phyloP scores from a whole-genome alignment of 2,329 filamentous ascomycete genomes.

The Rachicladosporium sp. region DNA sequence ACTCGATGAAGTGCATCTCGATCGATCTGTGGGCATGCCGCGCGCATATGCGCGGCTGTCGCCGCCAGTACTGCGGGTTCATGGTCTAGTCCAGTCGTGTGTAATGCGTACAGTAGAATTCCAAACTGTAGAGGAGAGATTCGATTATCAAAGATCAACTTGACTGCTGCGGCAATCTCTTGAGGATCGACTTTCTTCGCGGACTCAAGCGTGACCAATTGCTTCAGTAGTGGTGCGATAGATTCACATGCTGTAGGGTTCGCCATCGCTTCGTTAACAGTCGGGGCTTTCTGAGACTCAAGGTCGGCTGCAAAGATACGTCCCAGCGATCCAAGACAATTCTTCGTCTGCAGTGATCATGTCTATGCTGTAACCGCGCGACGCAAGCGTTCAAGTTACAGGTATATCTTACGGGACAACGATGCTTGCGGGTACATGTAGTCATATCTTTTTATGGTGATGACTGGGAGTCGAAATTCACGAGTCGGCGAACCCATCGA shows the following conservation, averaged over 20 bases:
- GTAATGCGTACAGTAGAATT: constrained; percentile 76
- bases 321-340: no score
- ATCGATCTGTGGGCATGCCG: constrained; percentile 63
- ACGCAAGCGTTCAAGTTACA: no score
- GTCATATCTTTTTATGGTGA: no score
- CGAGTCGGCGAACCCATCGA: no score
- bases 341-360: no score
- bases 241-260: constrained; percentile 22
- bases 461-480: no score
- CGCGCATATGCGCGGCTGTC: constrained; percentile 73
- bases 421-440: no score
- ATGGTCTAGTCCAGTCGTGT: constrained; percentile 79
- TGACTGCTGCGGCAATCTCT: constrained; percentile 82
- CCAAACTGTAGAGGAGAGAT: constrained; percentile 81
- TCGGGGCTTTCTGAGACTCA: no score
- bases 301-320: no score
- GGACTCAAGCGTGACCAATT: constrained; percentile 43
- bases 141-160: constrained; percentile 80
- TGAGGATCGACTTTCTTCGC: constrained; percentile 47
- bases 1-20: constrained; percentile 47
- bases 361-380: no score
- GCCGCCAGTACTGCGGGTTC: constrained; percentile 74
- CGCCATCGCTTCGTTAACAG: no score
- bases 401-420: no score
- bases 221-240: constrained; percentile 61